Conservation (phyloP, 179 eudicot genomes). For the Beta macrorhiza region DNA sequence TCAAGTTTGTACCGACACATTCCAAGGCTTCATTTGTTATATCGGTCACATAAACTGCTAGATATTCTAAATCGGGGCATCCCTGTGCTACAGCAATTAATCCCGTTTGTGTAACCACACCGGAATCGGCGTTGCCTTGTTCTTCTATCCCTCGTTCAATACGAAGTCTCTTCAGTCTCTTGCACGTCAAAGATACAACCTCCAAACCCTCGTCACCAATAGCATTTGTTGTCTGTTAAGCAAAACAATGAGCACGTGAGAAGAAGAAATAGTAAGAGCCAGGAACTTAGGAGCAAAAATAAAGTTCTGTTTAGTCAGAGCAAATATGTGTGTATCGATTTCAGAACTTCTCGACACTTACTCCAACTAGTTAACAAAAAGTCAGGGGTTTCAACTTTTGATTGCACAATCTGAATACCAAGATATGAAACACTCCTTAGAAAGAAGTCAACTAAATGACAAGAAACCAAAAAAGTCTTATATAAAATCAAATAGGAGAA, state of each 20-base stretch:
- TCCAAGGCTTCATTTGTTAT: constrained; percentile 71
- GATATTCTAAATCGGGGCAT: constrained; percentile 68
- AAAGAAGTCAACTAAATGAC: background rate
- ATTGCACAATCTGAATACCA: background rate
- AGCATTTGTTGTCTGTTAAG: constrained; percentile 65
- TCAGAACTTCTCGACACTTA: background rate
- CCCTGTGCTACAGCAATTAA: constrained; percentile 68
- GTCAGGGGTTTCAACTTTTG: no score
- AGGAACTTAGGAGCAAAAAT: background rate
- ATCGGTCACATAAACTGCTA: constrained; percentile 76
- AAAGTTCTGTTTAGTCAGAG: background rate
- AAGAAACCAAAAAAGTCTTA: background rate
- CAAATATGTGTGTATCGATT: constrained; percentile 1
- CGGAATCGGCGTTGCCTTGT: constrained; percentile 57
- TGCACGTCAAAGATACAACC: constrained; percentile 57
- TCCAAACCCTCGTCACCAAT: constrained; percentile 81
- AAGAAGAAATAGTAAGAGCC: background rate
- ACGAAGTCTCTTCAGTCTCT: constrained; percentile 63
- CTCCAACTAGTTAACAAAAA: background rate
- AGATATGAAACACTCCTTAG: background rate
- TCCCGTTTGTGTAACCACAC: constrained; percentile 80
- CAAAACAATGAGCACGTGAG: constrained; percentile 10
- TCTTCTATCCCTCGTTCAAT: constrained; percentile 84
- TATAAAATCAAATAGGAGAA: background rate
- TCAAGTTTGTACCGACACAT: constrained; percentile 52